Percentiles rank a stretch among this genome's conserved stretches.
phyloP scores from a whole-genome alignment of 2,329 filamentous ascomycete genomes.

The Chrysoporthe deuterocubensis region DNA sequence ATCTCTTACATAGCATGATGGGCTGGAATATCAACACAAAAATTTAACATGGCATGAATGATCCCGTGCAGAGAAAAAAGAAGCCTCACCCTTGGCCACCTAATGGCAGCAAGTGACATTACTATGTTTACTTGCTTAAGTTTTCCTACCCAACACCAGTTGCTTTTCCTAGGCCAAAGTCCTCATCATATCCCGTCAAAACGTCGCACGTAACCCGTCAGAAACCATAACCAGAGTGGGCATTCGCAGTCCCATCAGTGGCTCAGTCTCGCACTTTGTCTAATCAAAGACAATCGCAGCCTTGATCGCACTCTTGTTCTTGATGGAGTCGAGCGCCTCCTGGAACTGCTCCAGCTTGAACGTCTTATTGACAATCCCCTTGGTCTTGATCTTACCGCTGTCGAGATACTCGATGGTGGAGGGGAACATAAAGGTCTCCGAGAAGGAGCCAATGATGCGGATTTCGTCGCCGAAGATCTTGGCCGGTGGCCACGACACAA shows the following conservation, averaged over 20 bases:
- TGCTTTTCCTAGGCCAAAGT: neutral
- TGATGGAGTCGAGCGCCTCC: constrained; percentile 71
- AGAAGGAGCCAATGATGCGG: constrained; percentile 74
- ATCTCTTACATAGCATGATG: neutral
- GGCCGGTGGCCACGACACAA: constrained; percentile 70
- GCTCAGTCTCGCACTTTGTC: neutral
- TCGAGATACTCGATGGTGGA: constrained; percentile 58
- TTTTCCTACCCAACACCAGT: neutral
- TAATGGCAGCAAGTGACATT: neutral
- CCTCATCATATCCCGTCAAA: neutral
- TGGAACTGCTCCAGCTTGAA: constrained; percentile 76
- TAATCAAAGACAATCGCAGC: constrained; percentile 73
- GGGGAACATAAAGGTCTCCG: constrained; percentile 73
- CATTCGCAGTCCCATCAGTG: neutral
- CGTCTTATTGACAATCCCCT: constrained; percentile 73
- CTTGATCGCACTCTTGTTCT: constrained; percentile 75
- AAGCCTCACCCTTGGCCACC: neutral
- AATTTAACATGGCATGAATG: neutral
- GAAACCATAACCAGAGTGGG: neutral
- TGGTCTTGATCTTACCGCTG: constrained; percentile 63
- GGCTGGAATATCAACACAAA: too few species aligned
- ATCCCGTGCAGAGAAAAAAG: neutral
- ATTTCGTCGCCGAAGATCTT: constrained; percentile 74
- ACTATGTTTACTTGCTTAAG: neutral
- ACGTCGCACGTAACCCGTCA: neutral